Base-by-base conservation (phyloP, 148 eudicot species). In the Dysphania ambrosioides region DNA sequence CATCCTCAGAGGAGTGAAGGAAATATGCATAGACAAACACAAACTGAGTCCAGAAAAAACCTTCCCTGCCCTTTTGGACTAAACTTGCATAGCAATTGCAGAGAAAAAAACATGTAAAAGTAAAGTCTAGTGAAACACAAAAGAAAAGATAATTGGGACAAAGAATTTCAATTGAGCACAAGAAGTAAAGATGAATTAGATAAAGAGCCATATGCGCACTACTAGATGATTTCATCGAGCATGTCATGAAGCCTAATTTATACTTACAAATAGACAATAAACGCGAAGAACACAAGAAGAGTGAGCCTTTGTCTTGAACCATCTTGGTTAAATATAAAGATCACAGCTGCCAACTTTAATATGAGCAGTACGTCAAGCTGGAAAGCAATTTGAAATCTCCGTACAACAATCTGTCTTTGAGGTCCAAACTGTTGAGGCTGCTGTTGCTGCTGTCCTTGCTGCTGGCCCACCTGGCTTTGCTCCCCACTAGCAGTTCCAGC, bases 281-380 rank as follows among this genome's bases (percentile, higher is more conserved):
- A 77, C 51, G 97, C 97, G 36, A 88, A 88, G 79, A 92, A 89
- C 66, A 96, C 89, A 55, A 96, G 97, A 75, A 96, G 90, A 80
- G 87, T 87, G 78, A 96, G 97, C 90, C 97, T 92, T 67, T 92
- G 94, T 77, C 87, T 89, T 0, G 99, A 96, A 31, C 99, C 97
- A 78, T 96, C 99, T 89, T 96, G 99, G 85, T 89, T 92, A 74
- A 96, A 92, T 79, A 96, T 81, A 82, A 96, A 96, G 62, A 96
- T 89, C 27, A 92, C 94, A 23, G 97, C 99, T 66, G 92, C 99
- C 85, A 96, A 86, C 91, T 96, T 96, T 69, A 96, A 58, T 72
- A 96, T 90, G 75, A 96, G 99, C 73, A 87, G 73, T 75, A 92
- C 75, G 82, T 96, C 99, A 68, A 96, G 88, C 64, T 96, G 97